phyloP scores from a whole-genome alignment of 2,329 filamentous ascomycete genomes.

The Talaromyces marneffei region DNA sequence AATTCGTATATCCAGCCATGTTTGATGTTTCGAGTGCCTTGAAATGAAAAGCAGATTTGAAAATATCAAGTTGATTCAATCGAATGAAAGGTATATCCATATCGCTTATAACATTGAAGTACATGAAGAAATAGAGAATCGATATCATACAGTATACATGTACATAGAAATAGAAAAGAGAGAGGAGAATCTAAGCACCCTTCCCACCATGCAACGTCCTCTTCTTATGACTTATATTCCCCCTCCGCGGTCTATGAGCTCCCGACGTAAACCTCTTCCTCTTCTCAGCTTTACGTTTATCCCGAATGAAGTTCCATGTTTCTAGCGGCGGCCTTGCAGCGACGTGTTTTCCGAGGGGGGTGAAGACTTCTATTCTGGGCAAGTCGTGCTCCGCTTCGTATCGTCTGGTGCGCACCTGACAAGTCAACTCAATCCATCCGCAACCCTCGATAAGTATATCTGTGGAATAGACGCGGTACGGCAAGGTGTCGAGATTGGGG shows the following conservation, averaged over 20 bases:
- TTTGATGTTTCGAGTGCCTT: background rate
- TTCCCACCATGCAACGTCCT: slow-evolving; percentile 17
- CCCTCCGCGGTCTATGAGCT: slow-evolving; percentile 17
- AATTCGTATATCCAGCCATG: background rate
- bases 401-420: slow-evolving; percentile 61
- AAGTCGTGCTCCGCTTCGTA: slow-evolving; percentile 33
- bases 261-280: slow-evolving; percentile 19
- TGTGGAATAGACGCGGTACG: slow-evolving; percentile 71
- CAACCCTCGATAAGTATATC: slow-evolving; percentile 89
- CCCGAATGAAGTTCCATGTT: slow-evolving; percentile 29
- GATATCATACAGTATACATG: background rate
- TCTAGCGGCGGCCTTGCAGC: slow-evolving; percentile 37
- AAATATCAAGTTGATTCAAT: background rate
- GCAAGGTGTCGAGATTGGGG: slow-evolving; percentile 45
- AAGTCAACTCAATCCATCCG: slow-evolving; percentile 85
- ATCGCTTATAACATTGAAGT: background rate
- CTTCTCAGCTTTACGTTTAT: slow-evolving; percentile 28
- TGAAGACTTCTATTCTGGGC: slow-evolving; percentile 78
- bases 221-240: slow-evolving; percentile 23
- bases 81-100: background rate
- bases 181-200: background rate
- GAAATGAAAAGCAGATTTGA: background rate
- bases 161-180: too few species aligned
- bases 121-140: background rate
- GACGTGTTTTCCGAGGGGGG: slow-evolving; percentile 76